Percentiles rank a stretch among this genome's conserved stretches.
These are phyloP conservation scores for Phytopythium helicoides DNA, from an alignment of 352 stramenopile species.

Conservation along the genomic window DNA sequence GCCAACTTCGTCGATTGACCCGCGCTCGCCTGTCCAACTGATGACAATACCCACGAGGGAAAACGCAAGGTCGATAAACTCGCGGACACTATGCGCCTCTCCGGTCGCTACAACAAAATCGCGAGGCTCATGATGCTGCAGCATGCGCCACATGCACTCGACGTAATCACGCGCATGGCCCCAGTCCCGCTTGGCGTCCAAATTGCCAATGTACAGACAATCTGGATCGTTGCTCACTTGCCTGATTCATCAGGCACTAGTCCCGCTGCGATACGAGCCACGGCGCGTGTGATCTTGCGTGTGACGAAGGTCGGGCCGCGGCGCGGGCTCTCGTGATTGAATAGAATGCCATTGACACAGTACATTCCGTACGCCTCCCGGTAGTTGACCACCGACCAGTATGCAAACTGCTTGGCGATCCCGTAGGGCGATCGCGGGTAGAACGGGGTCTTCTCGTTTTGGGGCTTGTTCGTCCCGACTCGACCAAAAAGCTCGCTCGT, in stretches of 20 bases:
- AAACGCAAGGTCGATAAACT: slow-evolving; percentile 98
- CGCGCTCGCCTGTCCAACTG: slow-evolving; percentile 89
- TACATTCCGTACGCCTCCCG: slow-evolving; percentile 96
- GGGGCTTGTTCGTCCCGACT: slow-evolving; percentile 91
- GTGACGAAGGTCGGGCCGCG: slow-evolving; percentile 98
- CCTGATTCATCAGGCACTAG: slow-evolving; percentile 39
- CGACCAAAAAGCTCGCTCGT: slow-evolving; percentile 99
- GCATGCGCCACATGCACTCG: slow-evolving; percentile 99
- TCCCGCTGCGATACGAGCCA: slow-evolving; percentile 92
- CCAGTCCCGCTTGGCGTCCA: slow-evolving; percentile 98
- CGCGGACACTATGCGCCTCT: slow-evolving; percentile 97
- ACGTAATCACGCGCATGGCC: slow-evolving; percentile 98
- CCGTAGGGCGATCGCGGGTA: slow-evolving; percentile 98
- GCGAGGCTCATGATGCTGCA: slow-evolving; percentile 81
- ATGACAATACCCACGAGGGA: slow-evolving; percentile 84
- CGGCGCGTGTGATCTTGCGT: slow-evolving; percentile 96
- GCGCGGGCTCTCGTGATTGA: slow-evolving; percentile 99
- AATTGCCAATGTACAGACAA: slow-evolving; percentile 96
- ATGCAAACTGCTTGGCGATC: slow-evolving; percentile 98
- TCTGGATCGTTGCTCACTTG: slow-evolving; percentile 23
- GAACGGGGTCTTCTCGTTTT: slow-evolving; percentile 97
- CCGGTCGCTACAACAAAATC: slow-evolving; percentile 92
- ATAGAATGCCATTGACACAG: slow-evolving; percentile 98
- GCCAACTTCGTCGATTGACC: slow-evolving; percentile 92
- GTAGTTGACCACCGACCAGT: slow-evolving; percentile 99